Evolutionary conservation across 345 rosid species (phyloP).

Genomic region (Melaleuca quinquenervia): DNA sequence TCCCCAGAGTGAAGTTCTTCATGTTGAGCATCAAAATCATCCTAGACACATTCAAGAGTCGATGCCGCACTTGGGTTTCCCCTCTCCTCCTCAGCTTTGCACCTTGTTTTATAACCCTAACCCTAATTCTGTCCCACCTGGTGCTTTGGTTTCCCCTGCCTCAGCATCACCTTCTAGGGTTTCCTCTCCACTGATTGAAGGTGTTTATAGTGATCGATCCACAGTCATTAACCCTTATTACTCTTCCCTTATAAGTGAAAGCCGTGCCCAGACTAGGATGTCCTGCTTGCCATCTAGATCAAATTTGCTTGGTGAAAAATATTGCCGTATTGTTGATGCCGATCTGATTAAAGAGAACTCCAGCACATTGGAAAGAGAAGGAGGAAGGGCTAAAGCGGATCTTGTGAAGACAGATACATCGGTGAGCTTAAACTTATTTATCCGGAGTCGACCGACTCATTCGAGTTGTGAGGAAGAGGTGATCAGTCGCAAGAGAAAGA

Average conservation of each 20-base stretch:
- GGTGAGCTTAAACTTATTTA: constrained; percentile 52
- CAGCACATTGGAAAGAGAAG: constrained; percentile 15
- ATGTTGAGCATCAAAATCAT: constrained; percentile 11
- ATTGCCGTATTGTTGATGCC: constrained; percentile 15
- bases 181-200: constrained; percentile 20
- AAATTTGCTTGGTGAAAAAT: constrained; percentile 6
- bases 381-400: constrained; percentile 20
- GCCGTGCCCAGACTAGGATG: constrained; percentile 4
- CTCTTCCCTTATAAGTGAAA: constrained; percentile 18
- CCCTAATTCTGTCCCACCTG: constrained; percentile 34
- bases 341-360: constrained; percentile 21
- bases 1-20: constrained; percentile 14
- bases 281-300: constrained; percentile 22
- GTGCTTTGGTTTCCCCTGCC: constrained; percentile 12
- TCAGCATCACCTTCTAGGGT: constrained; percentile 37
- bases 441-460: constrained; percentile 26
- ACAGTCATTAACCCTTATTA: constrained; percentile 13
- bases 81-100: constrained; percentile 30
- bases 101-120: constrained; percentile 41
- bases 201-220: constrained; percentile 5
- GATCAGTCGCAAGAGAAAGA: constrained; percentile 38
- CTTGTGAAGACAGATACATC: constrained; percentile 34
- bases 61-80: constrained; percentile 22
- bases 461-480: constrained; percentile 19
- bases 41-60: constrained; percentile 9